Conservation (phyloP, 139 green algal genomes). For the Closterium sp. region DNA sequence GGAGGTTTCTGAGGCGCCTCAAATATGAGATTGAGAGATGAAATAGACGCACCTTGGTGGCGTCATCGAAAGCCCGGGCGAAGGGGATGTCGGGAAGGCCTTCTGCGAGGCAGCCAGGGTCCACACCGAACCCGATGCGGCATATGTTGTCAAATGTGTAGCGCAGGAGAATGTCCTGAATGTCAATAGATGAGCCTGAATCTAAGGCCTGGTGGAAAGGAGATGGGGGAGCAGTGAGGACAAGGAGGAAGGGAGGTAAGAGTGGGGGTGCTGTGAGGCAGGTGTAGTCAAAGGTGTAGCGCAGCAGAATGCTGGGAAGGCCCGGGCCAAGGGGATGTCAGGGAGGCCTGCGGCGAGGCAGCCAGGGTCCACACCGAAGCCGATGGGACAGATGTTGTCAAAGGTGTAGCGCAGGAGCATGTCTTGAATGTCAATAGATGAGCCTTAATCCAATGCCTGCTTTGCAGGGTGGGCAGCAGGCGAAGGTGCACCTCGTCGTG, state of each 20-base stretch:
- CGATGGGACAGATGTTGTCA: conserved; percentile 2
- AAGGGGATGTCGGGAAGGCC: conserved; percentile 33
- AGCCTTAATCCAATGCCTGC: not conserved
- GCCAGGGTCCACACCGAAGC: conserved; percentile 35
- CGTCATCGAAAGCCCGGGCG: conserved; percentile 22
- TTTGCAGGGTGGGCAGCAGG: not conserved
- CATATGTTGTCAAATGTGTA: conserved; percentile 49
- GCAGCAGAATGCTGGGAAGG: no score
- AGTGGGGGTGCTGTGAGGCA: no score
- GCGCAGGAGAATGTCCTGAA: conserved; percentile 38
- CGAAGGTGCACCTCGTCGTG: not conserved
- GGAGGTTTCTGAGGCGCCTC: not conserved
- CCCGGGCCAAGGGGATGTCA: conserved; percentile 24
- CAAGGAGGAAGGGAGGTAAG: no score
- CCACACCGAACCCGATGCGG: conserved; percentile 34
- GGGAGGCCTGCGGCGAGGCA: conserved; percentile 26
- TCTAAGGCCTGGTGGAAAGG: not conserved
- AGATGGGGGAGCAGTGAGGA: not conserved
- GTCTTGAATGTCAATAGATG: not conserved
- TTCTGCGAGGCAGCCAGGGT: conserved; percentile 32
- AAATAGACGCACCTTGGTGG: conserved; percentile 6
- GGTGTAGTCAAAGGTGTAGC: no score
- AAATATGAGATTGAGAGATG: no score
- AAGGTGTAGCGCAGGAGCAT: not conserved
- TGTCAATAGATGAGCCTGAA: not conserved